Percentiles rank a stretch among this genome's conserved stretches.
These are phyloP conservation scores for Aspergillus uvarum DNA, from an alignment of 2,329 filamentous ascomycete species.

Conservation along the genomic window DNA sequence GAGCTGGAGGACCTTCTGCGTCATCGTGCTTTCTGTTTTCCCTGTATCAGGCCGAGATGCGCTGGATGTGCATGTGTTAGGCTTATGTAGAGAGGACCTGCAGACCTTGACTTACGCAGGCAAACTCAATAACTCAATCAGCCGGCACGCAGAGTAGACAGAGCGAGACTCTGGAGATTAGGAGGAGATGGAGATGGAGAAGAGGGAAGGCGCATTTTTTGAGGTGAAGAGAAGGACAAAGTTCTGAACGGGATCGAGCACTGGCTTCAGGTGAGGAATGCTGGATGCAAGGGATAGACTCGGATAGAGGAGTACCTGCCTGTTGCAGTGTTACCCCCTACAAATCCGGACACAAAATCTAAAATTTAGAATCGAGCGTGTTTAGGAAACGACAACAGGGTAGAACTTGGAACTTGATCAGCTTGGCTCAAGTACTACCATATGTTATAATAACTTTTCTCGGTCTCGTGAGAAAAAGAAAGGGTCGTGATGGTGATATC, in stretches of 20 bases:
- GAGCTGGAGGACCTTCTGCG: slow-evolving; percentile 28
- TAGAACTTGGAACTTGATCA: no score
- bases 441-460: neutral
- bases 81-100: neutral
- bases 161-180: neutral
- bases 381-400: neutral
- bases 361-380: neutral
- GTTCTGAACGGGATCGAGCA: neutral
- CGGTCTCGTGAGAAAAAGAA: no score
- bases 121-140: neutral
- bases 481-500: no score
- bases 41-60: neutral
- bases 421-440: neutral
- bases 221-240: neutral
- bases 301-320: neutral
- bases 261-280: neutral
- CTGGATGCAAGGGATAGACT: neutral
- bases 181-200: neutral
- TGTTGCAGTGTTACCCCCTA: neutral
- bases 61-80: neutral
- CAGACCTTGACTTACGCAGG: neutral
- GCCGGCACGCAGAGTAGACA: neutral
- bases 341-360: neutral
- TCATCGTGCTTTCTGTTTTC: slow-evolving; percentile 13
- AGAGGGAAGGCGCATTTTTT: neutral